Base-by-base conservation (phyloP, 768 basidiomycete genomes). In the Trametes cubensis region DNA sequence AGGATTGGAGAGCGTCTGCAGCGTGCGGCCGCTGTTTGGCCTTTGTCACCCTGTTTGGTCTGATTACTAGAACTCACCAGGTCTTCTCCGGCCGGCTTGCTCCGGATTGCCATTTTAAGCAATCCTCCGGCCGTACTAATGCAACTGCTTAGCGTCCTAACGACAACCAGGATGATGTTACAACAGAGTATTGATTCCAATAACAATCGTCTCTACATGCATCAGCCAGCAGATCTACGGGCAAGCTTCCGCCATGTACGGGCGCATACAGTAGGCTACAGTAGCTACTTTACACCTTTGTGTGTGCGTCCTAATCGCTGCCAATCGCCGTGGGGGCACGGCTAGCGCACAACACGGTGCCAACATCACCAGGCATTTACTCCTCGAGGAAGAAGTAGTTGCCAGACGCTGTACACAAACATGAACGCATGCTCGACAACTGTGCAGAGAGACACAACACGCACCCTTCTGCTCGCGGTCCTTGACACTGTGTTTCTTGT, bases 351-450 rank as follows among this genome's bases (percentile, higher is more conserved):
- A 13, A 49, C 57, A 41, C 57, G 48, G 57, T 10, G 17, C 21
- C n/a, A 21, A 25, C n/a, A 10, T 13, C 20, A 13, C 3, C 41
- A 17, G 28, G 39, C 25, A 30, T 41, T 66, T 55, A 91, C 70
- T 93, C 91, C 73, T 94, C 92, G 17, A 94, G 83, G 89, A 94
- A 94, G 85, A 94, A 94, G 76, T 94, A 94, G 74, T 92, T 94
- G 25, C 92, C 92, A 58, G 88, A 78, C 55, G 79, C 92, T 93
- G 70, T 18, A 49, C 6, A 34, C 11, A 6, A 11, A 21, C 21
- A 21, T 39, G 3, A 55, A 39, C 55, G 15, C 7, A 21, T 40
- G 26, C 17, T 23, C 18, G n/a, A 26, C 11, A 63, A 53, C 55
- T 13, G 15, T 42, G 58, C 25, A 11, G 44, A 54, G 18, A 20